Conservation (phyloP, 1,284 basidiomycete species). For the Trichosporon faecale region DNA sequence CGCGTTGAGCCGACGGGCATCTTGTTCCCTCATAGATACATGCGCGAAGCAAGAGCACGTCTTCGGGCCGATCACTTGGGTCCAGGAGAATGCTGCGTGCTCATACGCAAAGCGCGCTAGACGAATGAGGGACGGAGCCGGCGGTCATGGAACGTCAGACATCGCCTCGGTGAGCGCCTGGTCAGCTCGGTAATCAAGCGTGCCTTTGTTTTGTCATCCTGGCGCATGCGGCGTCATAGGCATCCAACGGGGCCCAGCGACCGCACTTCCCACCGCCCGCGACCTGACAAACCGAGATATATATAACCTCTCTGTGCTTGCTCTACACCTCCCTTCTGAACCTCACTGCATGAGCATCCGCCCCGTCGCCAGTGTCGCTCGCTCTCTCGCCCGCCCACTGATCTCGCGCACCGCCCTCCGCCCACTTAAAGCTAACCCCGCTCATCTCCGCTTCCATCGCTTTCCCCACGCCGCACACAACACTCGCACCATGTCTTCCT, state of each 20-base stretch:
- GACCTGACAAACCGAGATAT: not conserved
- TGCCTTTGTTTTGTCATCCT: not conserved
- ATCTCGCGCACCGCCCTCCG: not conserved
- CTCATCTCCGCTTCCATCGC: not conserved
- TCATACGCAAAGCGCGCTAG: not conserved
- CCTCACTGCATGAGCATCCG: not conserved
- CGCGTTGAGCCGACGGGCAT: not conserved
- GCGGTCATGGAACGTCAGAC: not conserved
- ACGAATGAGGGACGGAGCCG: not conserved
- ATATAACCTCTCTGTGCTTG: not conserved
- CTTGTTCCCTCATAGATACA: not conserved
- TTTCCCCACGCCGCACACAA: not conserved
- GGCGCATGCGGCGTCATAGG: not conserved
- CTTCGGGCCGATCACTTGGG: not conserved
- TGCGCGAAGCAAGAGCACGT: not conserved
- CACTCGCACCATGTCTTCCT: conserved; percentile 9
- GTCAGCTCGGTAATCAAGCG: not conserved
- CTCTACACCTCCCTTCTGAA: not conserved
- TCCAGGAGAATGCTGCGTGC: not conserved
- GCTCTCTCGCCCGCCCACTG: not conserved
- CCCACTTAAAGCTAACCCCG: not conserved
- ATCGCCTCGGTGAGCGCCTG: not conserved
- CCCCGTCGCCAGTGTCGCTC: not conserved
- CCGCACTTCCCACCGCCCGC: not conserved
- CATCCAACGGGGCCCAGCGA: not conserved